Evolutionary conservation across 2,329 filamentous ascomycete species (phyloP).

Genomic region (Colletotrichum eleusines): DNA sequence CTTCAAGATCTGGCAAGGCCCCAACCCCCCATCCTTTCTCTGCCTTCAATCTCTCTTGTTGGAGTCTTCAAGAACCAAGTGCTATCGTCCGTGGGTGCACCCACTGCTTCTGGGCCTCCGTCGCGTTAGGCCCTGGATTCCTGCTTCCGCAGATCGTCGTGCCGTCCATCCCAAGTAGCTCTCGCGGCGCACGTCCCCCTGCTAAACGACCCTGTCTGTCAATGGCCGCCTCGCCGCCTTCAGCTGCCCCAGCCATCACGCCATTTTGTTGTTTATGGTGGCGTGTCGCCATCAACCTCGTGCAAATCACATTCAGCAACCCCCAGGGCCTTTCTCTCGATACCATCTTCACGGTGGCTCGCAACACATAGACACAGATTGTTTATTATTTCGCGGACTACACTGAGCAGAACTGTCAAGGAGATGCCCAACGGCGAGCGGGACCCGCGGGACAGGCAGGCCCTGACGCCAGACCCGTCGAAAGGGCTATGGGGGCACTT

Average conservation of each 20-base stretch:
- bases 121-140: slow-evolving; percentile 18
- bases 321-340: background rate
- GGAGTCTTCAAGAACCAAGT: slow-evolving; percentile 1
- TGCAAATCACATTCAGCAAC: background rate
- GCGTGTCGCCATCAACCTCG: background rate
- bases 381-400: background rate
- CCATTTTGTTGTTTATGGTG: slow-evolving; percentile 33
- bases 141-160: slow-evolving; percentile 34
- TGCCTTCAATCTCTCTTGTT: slow-evolving; percentile 24
- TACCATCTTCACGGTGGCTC: background rate
- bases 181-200: slow-evolving; percentile 31
- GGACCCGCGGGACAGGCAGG: slow-evolving; percentile 9
- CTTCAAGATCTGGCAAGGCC: background rate
- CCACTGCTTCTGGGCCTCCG: slow-evolving; percentile 24
- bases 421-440: background rate
- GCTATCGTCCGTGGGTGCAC: slow-evolving; percentile 14
- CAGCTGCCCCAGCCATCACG: slow-evolving; percentile 37
- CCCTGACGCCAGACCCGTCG: slow-evolving; percentile 12
- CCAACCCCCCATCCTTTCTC: slow-evolving; percentile 10
- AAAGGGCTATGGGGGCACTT: background rate
- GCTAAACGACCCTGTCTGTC: slow-evolving; percentile 25
- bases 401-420: background rate
- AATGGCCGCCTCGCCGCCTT: slow-evolving; percentile 37
- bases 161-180: slow-evolving; percentile 27
- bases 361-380: slow-evolving; percentile 9